A percentile compares a stretch with the other conserved stretches of the same genome.
Evolutionary conservation across 1,284 basidiomycete species (phyloP).

Genomic region (Trametes polyzona): DNA sequence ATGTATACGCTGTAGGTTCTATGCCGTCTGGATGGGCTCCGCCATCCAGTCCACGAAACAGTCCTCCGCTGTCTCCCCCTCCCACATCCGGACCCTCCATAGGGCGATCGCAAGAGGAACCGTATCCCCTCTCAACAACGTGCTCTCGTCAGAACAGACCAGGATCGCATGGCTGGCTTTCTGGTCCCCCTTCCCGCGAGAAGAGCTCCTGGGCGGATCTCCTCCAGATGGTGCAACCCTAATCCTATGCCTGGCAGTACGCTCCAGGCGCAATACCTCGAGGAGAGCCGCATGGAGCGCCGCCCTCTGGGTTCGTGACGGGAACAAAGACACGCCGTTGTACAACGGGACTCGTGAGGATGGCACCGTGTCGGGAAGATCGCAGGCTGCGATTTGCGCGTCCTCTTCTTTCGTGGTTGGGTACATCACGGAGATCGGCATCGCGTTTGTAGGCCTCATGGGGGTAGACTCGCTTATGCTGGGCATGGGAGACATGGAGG

Average conservation of each 20-base stretch:
- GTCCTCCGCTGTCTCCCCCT: conserved; percentile 43
- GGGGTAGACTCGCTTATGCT: conserved; percentile 22
- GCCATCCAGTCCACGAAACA: conserved; percentile 10
- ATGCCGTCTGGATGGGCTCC: neutral
- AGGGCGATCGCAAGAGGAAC: conserved; percentile 67
- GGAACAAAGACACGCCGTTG: conserved; percentile 66
- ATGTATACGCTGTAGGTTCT: neutral
- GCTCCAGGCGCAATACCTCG: conserved; percentile 53
- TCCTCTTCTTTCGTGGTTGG: conserved; percentile 32
- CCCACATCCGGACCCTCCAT: conserved; percentile 79
- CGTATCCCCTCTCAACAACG: conserved; percentile 56
- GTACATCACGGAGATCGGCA: conserved; percentile 46
- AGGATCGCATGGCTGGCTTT: conserved; percentile 72
- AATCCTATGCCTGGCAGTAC: conserved; percentile 16
- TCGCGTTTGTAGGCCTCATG: conserved; percentile 4
- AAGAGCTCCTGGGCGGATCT: no score
- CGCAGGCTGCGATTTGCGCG: neutral
- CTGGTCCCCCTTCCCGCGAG: conserved; percentile 34
- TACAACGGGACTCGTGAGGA: conserved; percentile 62
- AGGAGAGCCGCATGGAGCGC: conserved; percentile 54
- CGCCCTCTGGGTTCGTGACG: conserved; percentile 58
- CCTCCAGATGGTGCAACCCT: neutral
- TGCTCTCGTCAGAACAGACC: conserved; percentile 55
- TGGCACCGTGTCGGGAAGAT: conserved; percentile 40
- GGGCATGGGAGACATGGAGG: conserved; percentile 47